These are phyloP conservation scores for Trichophyton schoenleinii DNA, from an alignment of 2,329 filamentous ascomycete genomes.

Conservation along the genomic window DNA sequence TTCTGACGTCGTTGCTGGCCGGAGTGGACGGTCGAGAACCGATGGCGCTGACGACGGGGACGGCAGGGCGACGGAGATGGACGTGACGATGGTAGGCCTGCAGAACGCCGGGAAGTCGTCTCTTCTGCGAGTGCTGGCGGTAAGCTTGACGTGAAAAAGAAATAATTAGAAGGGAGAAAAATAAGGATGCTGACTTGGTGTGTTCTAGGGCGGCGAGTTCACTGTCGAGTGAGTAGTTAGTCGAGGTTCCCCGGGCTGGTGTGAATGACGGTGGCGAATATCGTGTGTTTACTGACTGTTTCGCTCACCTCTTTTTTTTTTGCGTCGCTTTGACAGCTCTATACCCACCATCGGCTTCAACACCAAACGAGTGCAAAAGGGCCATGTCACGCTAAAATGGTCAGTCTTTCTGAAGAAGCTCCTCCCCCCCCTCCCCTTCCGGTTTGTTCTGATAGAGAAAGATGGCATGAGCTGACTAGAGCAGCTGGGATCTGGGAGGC, in stretches of 20 bases:
- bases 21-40: background rate
- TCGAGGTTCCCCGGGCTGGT: too few relatives aligned
- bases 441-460: background rate
- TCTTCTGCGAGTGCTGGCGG: conserved; percentile 80
- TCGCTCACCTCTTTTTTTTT: background rate
- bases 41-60: background rate
- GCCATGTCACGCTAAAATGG: conserved; percentile 97
- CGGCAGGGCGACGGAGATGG: conserved; percentile 92
- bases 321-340: conserved; percentile 48
- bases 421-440: too few relatives aligned
- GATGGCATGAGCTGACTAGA: conserved; percentile 13
- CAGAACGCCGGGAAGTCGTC: conserved; percentile 98
- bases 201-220: conserved; percentile 79
- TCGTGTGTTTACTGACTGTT: background rate
- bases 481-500: conserved; percentile 86
- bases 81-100: conserved; percentile 96
- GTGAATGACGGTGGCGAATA: background rate
- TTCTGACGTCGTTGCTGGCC: conserved; percentile 14
- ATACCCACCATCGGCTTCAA: conserved; percentile 99
- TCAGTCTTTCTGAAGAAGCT: conserved; percentile 21
- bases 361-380: conserved; percentile 95
- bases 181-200: background rate
- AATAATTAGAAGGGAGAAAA: too few relatives aligned
- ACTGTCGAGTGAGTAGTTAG: conserved; percentile 75
- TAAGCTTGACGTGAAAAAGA: conserved; percentile 41